Percentiles rank a stretch among this genome's conserved stretches.
Conservation (phyloP, 2,329 filamentous ascomycete genomes). For the Drechslerella dactyloides region DNA sequence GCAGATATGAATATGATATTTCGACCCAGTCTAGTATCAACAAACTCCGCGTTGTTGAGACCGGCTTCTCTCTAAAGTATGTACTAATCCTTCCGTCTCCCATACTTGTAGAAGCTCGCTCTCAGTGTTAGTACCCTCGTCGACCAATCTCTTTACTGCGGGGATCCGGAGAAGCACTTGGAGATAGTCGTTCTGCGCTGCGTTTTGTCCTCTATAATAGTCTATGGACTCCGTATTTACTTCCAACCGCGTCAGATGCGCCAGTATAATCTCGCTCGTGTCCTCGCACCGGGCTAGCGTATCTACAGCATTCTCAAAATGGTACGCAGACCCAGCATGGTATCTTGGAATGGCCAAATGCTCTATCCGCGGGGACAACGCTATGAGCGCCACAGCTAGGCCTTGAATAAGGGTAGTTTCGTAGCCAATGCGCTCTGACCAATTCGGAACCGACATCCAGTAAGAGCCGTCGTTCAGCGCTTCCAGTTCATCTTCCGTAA, state of each 20-base stretch:
- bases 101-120: not conserved
- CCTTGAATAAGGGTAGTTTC: slow-evolving; percentile 32
- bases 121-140: slow-evolving; percentile 3
- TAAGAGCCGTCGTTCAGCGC: slow-evolving; percentile 24
- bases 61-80: no score
- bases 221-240: not conserved
- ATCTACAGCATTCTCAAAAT: slow-evolving; percentile 16
- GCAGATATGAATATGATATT: no score
- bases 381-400: slow-evolving; percentile 21
- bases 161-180: slow-evolving; percentile 5
- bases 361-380: slow-evolving; percentile 11
- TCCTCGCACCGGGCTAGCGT: not conserved
- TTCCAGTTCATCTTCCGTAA: slow-evolving; percentile 35
- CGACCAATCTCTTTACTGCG: slow-evolving; percentile 10
- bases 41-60: no score
- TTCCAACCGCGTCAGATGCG: slow-evolving; percentile 16
- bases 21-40: no score
- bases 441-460: slow-evolving; percentile 33
- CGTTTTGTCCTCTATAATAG: not conserved
- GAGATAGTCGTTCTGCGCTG: not conserved
- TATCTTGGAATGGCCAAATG: slow-evolving; percentile 12
- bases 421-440: slow-evolving; percentile 28
- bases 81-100: not conserved
- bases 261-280: slow-evolving; percentile 6
- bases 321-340: not conserved